Conservation (phyloP, 441 rosid genomes). For the Corymbia citriodora region DNA sequence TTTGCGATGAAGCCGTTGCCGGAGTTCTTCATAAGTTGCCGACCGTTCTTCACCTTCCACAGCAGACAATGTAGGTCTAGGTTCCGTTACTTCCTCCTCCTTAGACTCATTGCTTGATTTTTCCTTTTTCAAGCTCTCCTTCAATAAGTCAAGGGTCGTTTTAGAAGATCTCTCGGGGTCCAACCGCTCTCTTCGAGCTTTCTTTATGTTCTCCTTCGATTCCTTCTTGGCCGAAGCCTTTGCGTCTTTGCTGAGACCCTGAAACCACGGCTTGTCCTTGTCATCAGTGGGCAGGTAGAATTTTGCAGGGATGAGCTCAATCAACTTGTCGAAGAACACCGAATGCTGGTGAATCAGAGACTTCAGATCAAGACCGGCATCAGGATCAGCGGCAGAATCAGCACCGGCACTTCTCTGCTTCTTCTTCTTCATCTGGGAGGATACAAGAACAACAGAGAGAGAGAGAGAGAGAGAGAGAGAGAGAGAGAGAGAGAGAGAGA, state of each 20-base stretch:
- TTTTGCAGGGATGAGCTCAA: slow-evolving; percentile 79
- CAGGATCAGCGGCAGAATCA: slow-evolving; percentile 1
- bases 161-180: slow-evolving; percentile 54
- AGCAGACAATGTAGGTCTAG: slow-evolving; percentile 25
- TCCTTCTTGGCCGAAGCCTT: slow-evolving; percentile 62
- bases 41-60: slow-evolving; percentile 30
- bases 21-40: slow-evolving; percentile 70
- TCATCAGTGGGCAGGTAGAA: slow-evolving; percentile 68
- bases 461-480: too few species aligned
- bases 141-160: slow-evolving; percentile 61
- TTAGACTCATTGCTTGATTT: slow-evolving; percentile 27
- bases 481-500: too few species aligned
- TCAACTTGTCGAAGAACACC: slow-evolving; percentile 57
- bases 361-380: slow-evolving; percentile 22
- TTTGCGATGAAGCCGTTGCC: slow-evolving; percentile 50
- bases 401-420: slow-evolving; percentile 1
- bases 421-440: slow-evolving; percentile 46
- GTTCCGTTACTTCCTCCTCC: slow-evolving; percentile 21
- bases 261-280: slow-evolving; percentile 63
- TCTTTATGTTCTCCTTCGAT: slow-evolving; percentile 56
- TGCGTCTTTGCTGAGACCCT: slow-evolving; percentile 67
- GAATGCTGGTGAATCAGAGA: slow-evolving; percentile 40
- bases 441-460: not conserved
- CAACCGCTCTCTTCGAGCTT: slow-evolving; percentile 66
- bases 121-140: slow-evolving; percentile 58